These are phyloP conservation scores for Spathaspora gorwiae DNA, from an alignment of 805 yeast species.

Conservation along the genomic window DNA sequence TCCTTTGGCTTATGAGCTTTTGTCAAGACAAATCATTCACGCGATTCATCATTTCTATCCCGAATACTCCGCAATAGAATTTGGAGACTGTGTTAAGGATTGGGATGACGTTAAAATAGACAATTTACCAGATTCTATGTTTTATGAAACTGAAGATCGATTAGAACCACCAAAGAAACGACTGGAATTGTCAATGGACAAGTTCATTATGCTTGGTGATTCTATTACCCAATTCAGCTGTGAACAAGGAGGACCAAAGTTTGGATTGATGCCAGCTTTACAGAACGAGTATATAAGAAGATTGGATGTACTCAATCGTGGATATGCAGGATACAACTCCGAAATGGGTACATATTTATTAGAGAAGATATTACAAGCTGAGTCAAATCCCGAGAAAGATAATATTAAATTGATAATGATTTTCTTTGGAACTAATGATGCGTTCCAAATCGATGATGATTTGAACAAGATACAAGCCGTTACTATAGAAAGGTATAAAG, in stretches of 20 bases:
- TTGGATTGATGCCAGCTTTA: conserved; percentile 49
- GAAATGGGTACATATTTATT: conserved; percentile 46
- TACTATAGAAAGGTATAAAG: conserved; percentile 42
- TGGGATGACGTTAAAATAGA: not conserved
- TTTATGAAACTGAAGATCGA: not conserved
- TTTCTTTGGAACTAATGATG: conserved; percentile 82
- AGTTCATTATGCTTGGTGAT: conserved; percentile 65
- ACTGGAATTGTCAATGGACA: conserved; percentile 19
- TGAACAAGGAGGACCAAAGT: conserved; percentile 28
- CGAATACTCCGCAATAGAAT: conserved; percentile 16
- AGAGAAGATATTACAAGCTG: conserved; percentile 44
- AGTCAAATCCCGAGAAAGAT: conserved; percentile 13
- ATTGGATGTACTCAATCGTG: conserved; percentile 68
- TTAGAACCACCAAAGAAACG: conserved; percentile 4
- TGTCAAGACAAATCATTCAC: conserved; percentile 40
- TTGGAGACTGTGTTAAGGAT: not conserved
- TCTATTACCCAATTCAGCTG: conserved; percentile 59
- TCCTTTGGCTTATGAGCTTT: conserved; percentile 48
- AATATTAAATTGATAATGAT: conserved; percentile 46
- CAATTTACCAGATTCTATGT: not conserved
- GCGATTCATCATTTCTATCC: conserved; percentile 44
- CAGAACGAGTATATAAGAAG: conserved; percentile 48
- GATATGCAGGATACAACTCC: conserved; percentile 73
- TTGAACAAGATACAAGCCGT: conserved; percentile 38
- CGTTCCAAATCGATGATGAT: conserved; percentile 8